Evolutionary conservation across 768 basidiomycete genomes (phyloP), one percentile per base, ranked within the genome.

Genomic region (Boletus sp.): DNA sequence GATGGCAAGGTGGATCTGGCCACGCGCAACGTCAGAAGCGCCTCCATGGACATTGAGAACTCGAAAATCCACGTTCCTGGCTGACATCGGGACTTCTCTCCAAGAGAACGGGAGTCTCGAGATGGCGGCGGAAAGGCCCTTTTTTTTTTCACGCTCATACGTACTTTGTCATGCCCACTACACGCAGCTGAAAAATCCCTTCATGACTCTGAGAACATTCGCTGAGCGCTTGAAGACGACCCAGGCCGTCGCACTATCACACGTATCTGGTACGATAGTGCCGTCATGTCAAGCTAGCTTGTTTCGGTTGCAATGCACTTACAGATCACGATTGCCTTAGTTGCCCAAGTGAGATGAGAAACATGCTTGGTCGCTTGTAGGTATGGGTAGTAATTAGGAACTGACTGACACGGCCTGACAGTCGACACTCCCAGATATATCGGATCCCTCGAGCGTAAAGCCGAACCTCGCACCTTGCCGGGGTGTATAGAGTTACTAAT

Each of bases 1-100:
- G 17, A 47, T 49, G 19, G 19, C 39, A 15, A 35, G 54, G 56
- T 27, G 54, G 40, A 62, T 56, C 55, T 32, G 23, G 40, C 50
- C 50, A 50, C 45, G 47, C 49, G 21, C 44, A 40, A 41, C 40
- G 19, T 38, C 13, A 30, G n/a, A 50, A 51, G 40, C 30, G 51
- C 54, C 52, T 47, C 51, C 53, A 44, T 55, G 47, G 39, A 17
- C 42, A 53, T 39, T 19, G 34, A 54, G 27, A 29, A 52, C 27
- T 45, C 21, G 32, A 52, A 52, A 43, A 41, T 53, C 45, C 51
- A 33, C 37, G 56, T 62, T 53, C 57, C 55, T 62, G 51, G 47
- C 53, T 53, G 54, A 44, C 19, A 38, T 29, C 19, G 5, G 13
- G 32, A n/a, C 48, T 54, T 57, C 61, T 50, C 37, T 43, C 39